A percentile compares a stretch with the other conserved stretches of the same genome.
Conservation (phyloP, 2,329 filamentous ascomycete genomes). For the Pestalotiopsis sp. region DNA sequence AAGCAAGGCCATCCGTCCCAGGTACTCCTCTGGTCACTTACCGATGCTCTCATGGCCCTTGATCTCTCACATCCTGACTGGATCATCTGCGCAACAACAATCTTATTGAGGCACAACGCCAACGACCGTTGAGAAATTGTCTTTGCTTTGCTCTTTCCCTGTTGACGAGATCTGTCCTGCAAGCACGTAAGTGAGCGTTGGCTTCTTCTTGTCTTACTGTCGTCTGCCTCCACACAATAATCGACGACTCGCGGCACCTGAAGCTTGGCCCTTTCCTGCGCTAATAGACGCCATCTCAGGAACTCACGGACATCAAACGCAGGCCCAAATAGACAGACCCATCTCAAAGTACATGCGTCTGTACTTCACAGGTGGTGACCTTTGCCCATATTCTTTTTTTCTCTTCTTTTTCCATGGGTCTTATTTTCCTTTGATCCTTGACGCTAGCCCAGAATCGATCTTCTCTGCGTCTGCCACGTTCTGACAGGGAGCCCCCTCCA, state of each 20-base stretch:
- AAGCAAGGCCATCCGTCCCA: neutral
- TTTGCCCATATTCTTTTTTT: slow-evolving; percentile 6
- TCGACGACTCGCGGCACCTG: slow-evolving; percentile 8
- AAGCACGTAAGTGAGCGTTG: neutral
- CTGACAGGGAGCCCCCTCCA: slow-evolving; percentile 13
- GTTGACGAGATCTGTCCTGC: neutral
- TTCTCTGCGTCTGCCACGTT: slow-evolving; percentile 15
- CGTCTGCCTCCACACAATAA: neutral
- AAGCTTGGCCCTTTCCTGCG: slow-evolving; percentile 10
- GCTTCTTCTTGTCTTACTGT: neutral
- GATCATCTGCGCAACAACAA: neutral
- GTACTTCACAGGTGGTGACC: neutral
- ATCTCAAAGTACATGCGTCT: neutral
- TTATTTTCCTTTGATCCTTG: slow-evolving; percentile 2
- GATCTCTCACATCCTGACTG: neutral
- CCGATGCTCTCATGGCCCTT: neutral
- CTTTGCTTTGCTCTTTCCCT: neutral
- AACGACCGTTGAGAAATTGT: slow-evolving; percentile 3
- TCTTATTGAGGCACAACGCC: neutral
- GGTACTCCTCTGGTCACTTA: slow-evolving; percentile 1
- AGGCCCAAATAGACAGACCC: slow-evolving; percentile 5
- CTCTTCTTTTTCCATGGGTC: slow-evolving; percentile 4
- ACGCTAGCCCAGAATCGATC: slow-evolving; percentile 13
- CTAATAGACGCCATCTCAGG: slow-evolving; percentile 7
- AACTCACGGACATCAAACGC: slow-evolving; percentile 9